Evolutionary conservation across 495 filamentous ascomycete species (phyloP).

Genomic region (Aspergillus cavernicola): DNA sequence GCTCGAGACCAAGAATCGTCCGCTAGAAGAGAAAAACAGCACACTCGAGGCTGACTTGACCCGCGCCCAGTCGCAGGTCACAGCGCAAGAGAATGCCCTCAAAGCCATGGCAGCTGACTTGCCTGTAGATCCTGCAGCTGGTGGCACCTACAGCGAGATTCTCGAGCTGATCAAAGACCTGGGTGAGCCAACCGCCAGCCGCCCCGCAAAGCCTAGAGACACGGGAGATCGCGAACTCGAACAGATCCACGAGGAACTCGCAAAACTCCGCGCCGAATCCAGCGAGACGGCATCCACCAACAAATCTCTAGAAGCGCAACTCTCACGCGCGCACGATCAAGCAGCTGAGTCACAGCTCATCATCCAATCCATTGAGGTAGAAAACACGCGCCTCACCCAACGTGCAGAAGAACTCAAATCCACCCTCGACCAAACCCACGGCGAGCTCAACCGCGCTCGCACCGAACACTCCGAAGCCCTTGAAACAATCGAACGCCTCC

Average conservation of each 20-base stretch:
- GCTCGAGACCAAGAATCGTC: conserved; percentile 36
- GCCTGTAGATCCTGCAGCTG: conserved; percentile 27
- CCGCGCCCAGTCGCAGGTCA: conserved; percentile 40
- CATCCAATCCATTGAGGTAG: conserved; percentile 43
- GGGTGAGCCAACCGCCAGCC: conserved; percentile 20
- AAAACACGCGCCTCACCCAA: conserved; percentile 40
- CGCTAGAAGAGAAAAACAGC: conserved; percentile 43
- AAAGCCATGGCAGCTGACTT: conserved; percentile 42
- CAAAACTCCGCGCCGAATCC: conserved; percentile 28
- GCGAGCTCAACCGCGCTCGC: conserved; percentile 32
- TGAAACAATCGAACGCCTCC: conserved; percentile 79
- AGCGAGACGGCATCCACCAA: conserved; percentile 24
- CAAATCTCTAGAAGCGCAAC: conserved; percentile 33
- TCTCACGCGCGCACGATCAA: conserved; percentile 33
- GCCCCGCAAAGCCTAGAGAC: conserved; percentile 22
- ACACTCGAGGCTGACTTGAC: conserved; percentile 40
- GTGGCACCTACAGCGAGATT: conserved; percentile 42
- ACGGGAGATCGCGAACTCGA: conserved; percentile 20
- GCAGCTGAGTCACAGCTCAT: conserved; percentile 40
- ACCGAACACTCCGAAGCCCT: conserved; percentile 41
- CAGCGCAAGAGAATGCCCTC: conserved; percentile 41
- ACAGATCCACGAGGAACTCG: conserved; percentile 28
- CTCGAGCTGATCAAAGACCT: conserved; percentile 41
- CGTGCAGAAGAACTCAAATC: conserved; percentile 34
- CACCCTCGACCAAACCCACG: conserved; percentile 30